Percentiles rank a stretch among this genome's conserved stretches.
Evolutionary conservation across 2,329 filamentous ascomycete species (phyloP).

Genomic region (Sclerotiophoma versabilis): DNA sequence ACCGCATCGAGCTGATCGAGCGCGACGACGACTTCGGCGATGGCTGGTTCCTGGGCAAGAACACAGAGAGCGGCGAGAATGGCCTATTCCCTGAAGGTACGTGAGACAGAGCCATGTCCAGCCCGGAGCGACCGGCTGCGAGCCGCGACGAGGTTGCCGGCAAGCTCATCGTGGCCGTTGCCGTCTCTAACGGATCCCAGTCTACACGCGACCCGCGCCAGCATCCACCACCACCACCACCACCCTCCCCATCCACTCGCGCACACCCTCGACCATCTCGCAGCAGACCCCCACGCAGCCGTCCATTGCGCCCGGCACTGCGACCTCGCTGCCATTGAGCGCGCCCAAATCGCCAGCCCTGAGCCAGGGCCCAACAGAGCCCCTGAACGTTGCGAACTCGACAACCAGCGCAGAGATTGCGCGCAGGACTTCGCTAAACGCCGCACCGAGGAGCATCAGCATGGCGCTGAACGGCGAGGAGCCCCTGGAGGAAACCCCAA

Average conservation of each 20-base stretch:
- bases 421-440: conserved; percentile 34
- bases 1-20: conserved; percentile 82
- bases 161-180: background rate
- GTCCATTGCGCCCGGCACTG: conserved; percentile 23
- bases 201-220: conserved; percentile 66
- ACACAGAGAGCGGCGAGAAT: conserved; percentile 74
- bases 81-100: conserved; percentile 85
- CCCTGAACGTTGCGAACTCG: conserved; percentile 39
- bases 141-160: background rate
- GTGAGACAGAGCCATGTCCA: background rate
- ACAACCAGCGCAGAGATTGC: conserved; percentile 20
- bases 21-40: conserved; percentile 89
- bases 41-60: conserved; percentile 81
- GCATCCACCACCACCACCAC: conserved; percentile 23
- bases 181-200: conserved; percentile 49
- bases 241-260: conserved; percentile 39
- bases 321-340: conserved; percentile 20
- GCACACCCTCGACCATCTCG: conserved; percentile 37
- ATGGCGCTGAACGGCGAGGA: conserved; percentile 44
- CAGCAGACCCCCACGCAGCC: conserved; percentile 14
- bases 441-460: conserved; percentile 43
- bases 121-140: background rate
- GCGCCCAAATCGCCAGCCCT: conserved; percentile 21
- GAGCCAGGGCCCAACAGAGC: conserved; percentile 32
- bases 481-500: conserved; percentile 52